Conservation (phyloP, 768 basidiomycete genomes). For the Multifurca ochricompacta region DNA sequence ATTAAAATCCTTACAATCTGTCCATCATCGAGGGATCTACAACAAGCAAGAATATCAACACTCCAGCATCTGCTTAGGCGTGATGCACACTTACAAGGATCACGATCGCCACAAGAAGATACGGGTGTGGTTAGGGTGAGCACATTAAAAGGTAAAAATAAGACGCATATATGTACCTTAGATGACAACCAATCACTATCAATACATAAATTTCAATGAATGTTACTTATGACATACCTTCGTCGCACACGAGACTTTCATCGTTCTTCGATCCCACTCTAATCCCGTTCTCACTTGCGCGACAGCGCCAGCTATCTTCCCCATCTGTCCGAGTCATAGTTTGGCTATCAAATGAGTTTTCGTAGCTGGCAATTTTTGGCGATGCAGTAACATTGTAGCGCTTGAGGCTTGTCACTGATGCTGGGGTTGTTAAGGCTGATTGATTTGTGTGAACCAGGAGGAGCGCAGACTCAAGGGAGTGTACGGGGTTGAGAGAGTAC, state of each 20-base stretch:
- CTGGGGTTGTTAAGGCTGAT: slow-evolving; percentile 54
- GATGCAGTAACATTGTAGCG: slow-evolving; percentile 37
- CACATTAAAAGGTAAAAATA: slow-evolving; percentile 13
- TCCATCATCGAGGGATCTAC: neutral
- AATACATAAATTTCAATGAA: slow-evolving; percentile 35
- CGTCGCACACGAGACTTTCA: slow-evolving; percentile 40
- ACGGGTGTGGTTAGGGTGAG: neutral
- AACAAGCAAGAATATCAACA: neutral
- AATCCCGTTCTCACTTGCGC: slow-evolving; percentile 65
- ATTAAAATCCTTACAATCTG: slow-evolving; percentile 19
- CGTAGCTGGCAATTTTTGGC: slow-evolving; percentile 33
- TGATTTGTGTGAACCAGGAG: slow-evolving; percentile 40
- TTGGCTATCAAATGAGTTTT: slow-evolving; percentile 25
- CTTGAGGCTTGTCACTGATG: slow-evolving; percentile 35
- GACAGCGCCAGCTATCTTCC: slow-evolving; percentile 62
- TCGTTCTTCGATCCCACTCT: slow-evolving; percentile 43
- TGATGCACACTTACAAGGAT: slow-evolving; percentile 5
- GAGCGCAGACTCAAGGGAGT: slow-evolving; percentile 66
- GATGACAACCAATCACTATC: slow-evolving; percentile 22
- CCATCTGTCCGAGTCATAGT: slow-evolving; percentile 50
- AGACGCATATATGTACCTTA: slow-evolving; percentile 34
- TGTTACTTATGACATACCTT: slow-evolving; percentile 31
- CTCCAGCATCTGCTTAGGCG: neutral
- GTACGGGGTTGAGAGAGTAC: slow-evolving; percentile 46
- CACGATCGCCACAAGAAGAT: neutral